A percentile compares a stretch with the other conserved stretches of the same genome.
phyloP scores from a whole-genome alignment of 371 early-diverging fungal genomes.

The Paramicrosporidium saccamoebae region DNA sequence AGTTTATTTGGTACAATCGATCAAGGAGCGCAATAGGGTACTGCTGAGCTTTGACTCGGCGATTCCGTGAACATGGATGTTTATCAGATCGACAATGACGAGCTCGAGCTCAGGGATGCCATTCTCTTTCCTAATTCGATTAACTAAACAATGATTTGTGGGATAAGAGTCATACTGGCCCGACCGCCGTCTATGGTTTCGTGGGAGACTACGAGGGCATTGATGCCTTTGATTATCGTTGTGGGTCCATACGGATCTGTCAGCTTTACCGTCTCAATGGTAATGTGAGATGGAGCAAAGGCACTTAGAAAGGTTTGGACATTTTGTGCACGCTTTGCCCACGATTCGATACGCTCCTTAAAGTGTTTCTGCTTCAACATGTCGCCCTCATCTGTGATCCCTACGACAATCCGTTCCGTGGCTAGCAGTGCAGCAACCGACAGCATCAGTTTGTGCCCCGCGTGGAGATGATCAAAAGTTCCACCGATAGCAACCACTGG shows the following conservation, averaged over 20 bases:
- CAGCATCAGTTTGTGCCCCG: slow-evolving; percentile 69
- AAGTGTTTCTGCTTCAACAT: slow-evolving; percentile 33
- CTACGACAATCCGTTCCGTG: slow-evolving; percentile 3
- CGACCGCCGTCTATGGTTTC: slow-evolving; percentile 57
- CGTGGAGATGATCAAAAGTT: slow-evolving; percentile 85
- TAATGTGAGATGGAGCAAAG: background rate
- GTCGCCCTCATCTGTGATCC: slow-evolving; percentile 12
- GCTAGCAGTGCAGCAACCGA: slow-evolving; percentile 29
- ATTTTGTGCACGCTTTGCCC: slow-evolving; percentile 14
- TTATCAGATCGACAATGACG: too few species aligned
- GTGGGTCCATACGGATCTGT: slow-evolving; percentile 68
- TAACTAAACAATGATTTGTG: too few species aligned
- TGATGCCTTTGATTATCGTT: slow-evolving; percentile 22
- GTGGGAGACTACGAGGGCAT: slow-evolving; percentile 48
- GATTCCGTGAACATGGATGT: too few species aligned
- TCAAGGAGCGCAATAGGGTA: too few species aligned
- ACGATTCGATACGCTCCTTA: slow-evolving; percentile 24
- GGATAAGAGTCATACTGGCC: too few species aligned
- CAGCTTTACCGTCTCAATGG: slow-evolving; percentile 21
- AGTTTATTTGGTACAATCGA: too few species aligned
- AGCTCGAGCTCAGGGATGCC: too few species aligned
- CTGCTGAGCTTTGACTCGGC: too few species aligned
- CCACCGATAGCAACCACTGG: slow-evolving; percentile 76
- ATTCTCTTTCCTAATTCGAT: too few species aligned
- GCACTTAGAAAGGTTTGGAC: slow-evolving; percentile 13